Percentiles rank a stretch among this genome's conserved stretches.
phyloP scores from a whole-genome alignment of 345 rosid genomes.

The Murraya koenigii region DNA sequence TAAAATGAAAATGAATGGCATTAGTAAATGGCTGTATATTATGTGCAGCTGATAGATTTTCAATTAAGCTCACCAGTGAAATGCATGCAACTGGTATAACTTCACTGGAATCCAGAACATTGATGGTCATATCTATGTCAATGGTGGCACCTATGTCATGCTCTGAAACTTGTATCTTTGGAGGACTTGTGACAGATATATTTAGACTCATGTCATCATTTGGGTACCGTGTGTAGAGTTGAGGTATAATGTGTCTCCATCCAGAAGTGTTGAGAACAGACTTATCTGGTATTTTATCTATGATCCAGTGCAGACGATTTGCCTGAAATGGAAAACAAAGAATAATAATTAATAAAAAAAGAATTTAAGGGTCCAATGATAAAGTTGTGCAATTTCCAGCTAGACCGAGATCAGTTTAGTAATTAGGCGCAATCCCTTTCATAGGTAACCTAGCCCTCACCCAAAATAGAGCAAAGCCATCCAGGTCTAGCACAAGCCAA shows the following conservation, averaged over 20 bases:
- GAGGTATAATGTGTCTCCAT: constrained; percentile 62
- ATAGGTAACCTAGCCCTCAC: not conserved
- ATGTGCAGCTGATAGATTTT: not conserved
- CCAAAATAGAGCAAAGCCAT: not conserved
- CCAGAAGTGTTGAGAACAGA: constrained; percentile 62
- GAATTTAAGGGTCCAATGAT: too few species aligned
- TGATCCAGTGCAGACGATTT: constrained; percentile 51
- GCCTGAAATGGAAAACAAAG: constrained; percentile 34
- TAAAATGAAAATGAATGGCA: not conserved
- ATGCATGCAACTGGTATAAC: constrained; percentile 54
- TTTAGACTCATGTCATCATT: constrained; percentile 50
- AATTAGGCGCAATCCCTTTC: not conserved
- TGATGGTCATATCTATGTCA: constrained; percentile 41
- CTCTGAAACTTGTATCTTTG: constrained; percentile 35
- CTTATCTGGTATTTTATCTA: constrained; percentile 44
- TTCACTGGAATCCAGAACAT: constrained; percentile 47
- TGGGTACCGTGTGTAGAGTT: constrained; percentile 57
- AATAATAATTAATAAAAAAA: too few species aligned
- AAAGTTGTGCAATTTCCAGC: not conserved
- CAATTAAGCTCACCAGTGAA: constrained; percentile 48
- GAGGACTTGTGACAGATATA: constrained; percentile 53
- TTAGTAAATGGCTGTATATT: not conserved
- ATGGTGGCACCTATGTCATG: constrained; percentile 40
- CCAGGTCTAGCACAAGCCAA: not conserved
- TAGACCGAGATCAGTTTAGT: not conserved